Conservation (phyloP, 306 rosid genomes). For the Cucumis sativus region DNA sequence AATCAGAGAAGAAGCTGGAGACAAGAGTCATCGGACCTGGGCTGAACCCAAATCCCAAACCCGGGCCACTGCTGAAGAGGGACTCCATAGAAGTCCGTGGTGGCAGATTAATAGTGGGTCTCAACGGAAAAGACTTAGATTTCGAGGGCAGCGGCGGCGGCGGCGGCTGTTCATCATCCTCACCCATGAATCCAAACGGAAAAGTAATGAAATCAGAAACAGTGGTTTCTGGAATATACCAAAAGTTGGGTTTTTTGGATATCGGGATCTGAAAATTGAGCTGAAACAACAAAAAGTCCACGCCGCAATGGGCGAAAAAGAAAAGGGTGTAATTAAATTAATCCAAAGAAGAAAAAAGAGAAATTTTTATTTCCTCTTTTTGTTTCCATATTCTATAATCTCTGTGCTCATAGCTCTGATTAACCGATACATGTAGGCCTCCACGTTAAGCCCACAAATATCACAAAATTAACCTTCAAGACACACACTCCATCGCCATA, state of each 20-base stretch:
- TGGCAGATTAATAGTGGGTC: constrained; percentile 45
- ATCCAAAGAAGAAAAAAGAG: not conserved
- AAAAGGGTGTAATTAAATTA: not conserved
- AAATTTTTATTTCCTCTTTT: not conserved
- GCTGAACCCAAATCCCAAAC: constrained; percentile 33
- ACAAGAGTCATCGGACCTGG: constrained; percentile 84
- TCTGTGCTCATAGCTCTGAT: not conserved
- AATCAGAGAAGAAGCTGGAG: constrained; percentile 44
- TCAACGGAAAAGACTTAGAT: constrained; percentile 2
- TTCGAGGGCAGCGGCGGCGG: constrained; percentile 20
- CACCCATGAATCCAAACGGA: constrained; percentile 29
- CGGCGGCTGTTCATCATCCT: constrained; percentile 15
- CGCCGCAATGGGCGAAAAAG: constrained; percentile 20
- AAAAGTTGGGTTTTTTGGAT: not conserved
- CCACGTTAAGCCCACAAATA: not conserved
- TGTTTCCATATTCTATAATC: not conserved
- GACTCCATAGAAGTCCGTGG: constrained; percentile 47
- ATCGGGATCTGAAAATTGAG: constrained; percentile 37
- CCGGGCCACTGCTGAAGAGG: constrained; percentile 29
- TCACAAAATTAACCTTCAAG: not conserved
- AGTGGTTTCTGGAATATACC: not conserved
- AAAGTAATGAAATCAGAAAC: not conserved
- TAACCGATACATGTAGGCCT: not conserved
- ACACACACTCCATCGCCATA: too few species aligned
- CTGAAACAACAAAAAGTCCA: constrained; percentile 41